phyloP scores from a whole-genome alignment of 1,139 yeast genomes.

The Debaryomyces nepalensis region DNA sequence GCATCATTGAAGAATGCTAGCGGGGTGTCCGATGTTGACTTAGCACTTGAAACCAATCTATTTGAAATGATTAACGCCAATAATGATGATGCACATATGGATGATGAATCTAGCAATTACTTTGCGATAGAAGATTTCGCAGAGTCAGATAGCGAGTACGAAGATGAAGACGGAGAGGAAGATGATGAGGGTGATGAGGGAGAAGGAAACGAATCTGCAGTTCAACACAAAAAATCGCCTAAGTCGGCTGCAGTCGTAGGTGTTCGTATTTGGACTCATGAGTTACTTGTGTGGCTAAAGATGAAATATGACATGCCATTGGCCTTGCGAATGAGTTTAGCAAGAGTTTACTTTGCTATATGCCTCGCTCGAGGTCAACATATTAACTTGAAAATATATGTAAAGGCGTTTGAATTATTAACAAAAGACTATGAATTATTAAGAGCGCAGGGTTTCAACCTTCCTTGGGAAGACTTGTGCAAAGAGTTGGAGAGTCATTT shows the following conservation, averaged over 20 bases:
- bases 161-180: conserved; percentile 36
- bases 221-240: conserved; percentile 62
- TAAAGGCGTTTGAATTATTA: conserved; percentile 65
- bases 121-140: conserved; percentile 28
- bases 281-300: conserved; percentile 75
- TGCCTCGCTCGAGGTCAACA: conserved; percentile 79
- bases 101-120: conserved; percentile 26
- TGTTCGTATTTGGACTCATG: conserved; percentile 88
- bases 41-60: conserved; percentile 60
- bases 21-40: conserved; percentile 50
- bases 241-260: conserved; percentile 75
- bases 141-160: conserved; percentile 42
- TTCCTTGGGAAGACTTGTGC: conserved; percentile 60
- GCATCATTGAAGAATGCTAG: conserved; percentile 40
- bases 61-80: conserved; percentile 31
- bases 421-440: conserved; percentile 54
- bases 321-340: conserved; percentile 60
- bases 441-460: conserved; percentile 38
- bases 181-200: conserved; percentile 47
- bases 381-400: conserved; percentile 62
- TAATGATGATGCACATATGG: conserved; percentile 20
- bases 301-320: conserved; percentile 86
- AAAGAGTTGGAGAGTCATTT: conserved; percentile 40
- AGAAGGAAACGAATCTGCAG: conserved; percentile 36
- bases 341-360: conserved; percentile 73